Evolutionary conservation across 208 protist genomes (phyloP).

Genomic region (Phytomonas serpens): DNA sequence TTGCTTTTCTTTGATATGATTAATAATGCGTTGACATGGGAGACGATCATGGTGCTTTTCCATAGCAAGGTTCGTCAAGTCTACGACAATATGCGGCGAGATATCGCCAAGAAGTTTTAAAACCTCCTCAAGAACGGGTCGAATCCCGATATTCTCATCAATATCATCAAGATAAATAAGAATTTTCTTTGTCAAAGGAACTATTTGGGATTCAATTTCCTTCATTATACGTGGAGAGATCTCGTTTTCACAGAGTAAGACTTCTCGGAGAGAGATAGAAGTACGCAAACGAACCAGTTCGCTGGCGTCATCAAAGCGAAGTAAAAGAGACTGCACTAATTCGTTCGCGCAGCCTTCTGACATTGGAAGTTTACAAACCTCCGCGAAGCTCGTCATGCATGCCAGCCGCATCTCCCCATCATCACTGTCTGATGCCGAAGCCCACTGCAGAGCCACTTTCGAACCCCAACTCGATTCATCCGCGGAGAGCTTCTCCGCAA

Average conservation of each 20-base stretch:
- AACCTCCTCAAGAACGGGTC: constrained; percentile 25
- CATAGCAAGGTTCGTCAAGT: constrained; percentile 33
- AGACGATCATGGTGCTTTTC: constrained; percentile 38
- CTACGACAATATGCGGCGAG: constrained; percentile 51
- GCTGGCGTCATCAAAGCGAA: constrained; percentile 80
- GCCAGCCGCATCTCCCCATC: constrained; percentile 80
- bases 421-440: constrained; percentile 70
- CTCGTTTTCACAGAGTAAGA: constrained; percentile 15
- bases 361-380: constrained; percentile 47
- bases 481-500: constrained; percentile 20
- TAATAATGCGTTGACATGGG: constrained; percentile 39
- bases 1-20: constrained; percentile 21
- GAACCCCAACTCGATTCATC: constrained; percentile 31
- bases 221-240: constrained; percentile 28
- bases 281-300: constrained; percentile 50
- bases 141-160: constrained; percentile 54
- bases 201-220: constrained; percentile 57
- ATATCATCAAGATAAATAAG: constrained; percentile 83
- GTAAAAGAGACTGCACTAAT: constrained; percentile 55
- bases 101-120: constrained; percentile 44
- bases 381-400: constrained; percentile 48
- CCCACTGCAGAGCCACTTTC: constrained; percentile 52
- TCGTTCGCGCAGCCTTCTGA: constrained; percentile 50
- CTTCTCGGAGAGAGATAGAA: constrained; percentile 23
- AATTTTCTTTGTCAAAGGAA: constrained; percentile 60